Conservation (phyloP, 2,329 filamentous ascomycete genomes). For the Ophiocordyceps australis region DNA sequence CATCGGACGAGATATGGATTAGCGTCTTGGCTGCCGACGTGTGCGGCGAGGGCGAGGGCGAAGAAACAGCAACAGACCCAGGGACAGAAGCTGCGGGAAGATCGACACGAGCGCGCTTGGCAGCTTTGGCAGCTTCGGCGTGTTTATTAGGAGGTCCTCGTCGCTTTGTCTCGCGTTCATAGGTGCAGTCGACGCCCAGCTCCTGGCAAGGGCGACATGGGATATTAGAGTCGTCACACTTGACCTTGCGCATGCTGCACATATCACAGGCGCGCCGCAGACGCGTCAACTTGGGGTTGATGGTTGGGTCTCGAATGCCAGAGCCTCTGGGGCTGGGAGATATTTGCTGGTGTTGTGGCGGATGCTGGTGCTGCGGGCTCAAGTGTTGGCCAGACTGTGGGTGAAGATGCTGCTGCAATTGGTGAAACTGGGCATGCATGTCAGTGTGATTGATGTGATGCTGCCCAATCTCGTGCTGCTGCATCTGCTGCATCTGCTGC, state of each 20-base stretch:
- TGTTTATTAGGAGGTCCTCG: slow-evolving; percentile 42
- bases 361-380: background rate
- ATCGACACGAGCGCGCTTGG: slow-evolving; percentile 26
- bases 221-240: slow-evolving; percentile 37
- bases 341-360: slow-evolving; percentile 3
- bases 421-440: too few relatives aligned
- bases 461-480: too few relatives aligned
- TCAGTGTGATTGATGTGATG: too few relatives aligned
- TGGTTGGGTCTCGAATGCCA: slow-evolving; percentile 18
- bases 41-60: slow-evolving; percentile 22
- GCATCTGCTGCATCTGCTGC: too few relatives aligned
- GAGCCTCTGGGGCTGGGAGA: slow-evolving; percentile 4
- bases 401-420: slow-evolving; percentile 1
- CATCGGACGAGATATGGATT: slow-evolving; percentile 22
- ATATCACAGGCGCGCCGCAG: slow-evolving; percentile 41
- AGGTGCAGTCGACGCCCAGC: slow-evolving; percentile 39
- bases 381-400: background rate
- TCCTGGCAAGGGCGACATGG: slow-evolving; percentile 38
- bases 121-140: slow-evolving; percentile 33
- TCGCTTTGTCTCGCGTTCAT: slow-evolving; percentile 36
- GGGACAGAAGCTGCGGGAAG: slow-evolving; percentile 3
- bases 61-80: slow-evolving; percentile 3
- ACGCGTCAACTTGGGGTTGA: slow-evolving; percentile 33
- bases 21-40: slow-evolving; percentile 29
- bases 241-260: slow-evolving; percentile 43